Conservation (phyloP, 306 rosid genomes). For the Quercus berberidifolia region DNA sequence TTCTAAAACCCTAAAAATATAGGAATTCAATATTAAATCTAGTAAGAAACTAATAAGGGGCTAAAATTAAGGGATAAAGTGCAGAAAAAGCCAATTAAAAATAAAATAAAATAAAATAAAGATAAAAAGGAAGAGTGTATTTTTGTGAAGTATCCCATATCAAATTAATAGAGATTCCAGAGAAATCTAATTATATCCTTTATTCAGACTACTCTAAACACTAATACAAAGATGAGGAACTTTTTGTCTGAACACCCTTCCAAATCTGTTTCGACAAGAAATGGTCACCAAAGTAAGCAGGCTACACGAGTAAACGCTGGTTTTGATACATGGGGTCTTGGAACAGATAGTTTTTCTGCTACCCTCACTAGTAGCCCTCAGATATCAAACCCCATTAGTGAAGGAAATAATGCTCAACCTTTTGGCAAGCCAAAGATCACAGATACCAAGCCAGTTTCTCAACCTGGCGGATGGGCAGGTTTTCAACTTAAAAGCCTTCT, state of each 20-base stretch:
- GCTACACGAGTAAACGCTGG: conserved; percentile 37
- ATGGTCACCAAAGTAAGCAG: conserved; percentile 50
- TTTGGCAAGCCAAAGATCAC: conserved; percentile 39
- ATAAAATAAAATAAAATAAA: no score
- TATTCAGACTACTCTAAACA: no score
- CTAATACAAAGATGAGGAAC: no score
- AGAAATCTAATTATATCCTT: no score
- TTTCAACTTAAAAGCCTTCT: conserved; percentile 24
- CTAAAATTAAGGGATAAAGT: no score
- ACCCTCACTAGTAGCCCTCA: conserved; percentile 44
- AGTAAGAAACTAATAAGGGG: no score
- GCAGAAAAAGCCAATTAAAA: no score
- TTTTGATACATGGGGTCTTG: conserved; percentile 85
- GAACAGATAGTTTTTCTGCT: conserved; percentile 65
- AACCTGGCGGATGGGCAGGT: conserved; percentile 99
- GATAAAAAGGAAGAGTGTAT: no score
- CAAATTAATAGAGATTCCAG: no score
- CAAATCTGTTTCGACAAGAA: conserved; percentile 78
- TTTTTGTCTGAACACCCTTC: conserved; percentile 13
- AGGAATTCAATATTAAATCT: no score
- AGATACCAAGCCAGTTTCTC: conserved; percentile 58
- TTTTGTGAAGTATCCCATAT: no score
- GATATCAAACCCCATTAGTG: conserved; percentile 36
- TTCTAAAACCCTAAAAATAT: no score
- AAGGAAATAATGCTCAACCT: conserved; percentile 44